These are phyloP conservation scores for Teunomyces panamensis DNA, from an alignment of 805 yeast genomes.

Conservation along the genomic window DNA sequence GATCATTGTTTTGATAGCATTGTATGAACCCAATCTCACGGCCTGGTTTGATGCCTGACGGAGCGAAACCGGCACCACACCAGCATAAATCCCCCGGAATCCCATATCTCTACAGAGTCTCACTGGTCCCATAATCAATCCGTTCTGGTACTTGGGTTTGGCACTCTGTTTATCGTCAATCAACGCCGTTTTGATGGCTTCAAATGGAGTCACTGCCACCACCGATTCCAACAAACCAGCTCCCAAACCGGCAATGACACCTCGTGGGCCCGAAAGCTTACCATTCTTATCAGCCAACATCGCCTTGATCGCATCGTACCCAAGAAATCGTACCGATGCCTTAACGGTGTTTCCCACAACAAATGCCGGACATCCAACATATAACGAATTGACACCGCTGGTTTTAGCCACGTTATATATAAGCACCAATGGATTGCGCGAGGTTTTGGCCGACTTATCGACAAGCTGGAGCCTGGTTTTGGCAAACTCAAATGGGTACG, in stretches of 20 bases:
- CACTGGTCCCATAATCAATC: constrained; percentile 59
- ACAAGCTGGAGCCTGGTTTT: constrained; percentile 87
- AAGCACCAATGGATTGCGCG: constrained; percentile 81
- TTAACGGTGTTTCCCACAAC: constrained; percentile 95
- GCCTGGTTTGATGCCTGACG: constrained; percentile 96
- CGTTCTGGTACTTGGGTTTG: constrained; percentile 73
- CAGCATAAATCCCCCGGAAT: constrained; percentile 78
- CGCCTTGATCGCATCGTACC: constrained; percentile 83
- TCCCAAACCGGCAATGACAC: constrained; percentile 95
- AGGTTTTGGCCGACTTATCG: constrained; percentile 58
- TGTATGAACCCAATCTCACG: constrained; percentile 90
- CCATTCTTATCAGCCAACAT: constrained; percentile 80
- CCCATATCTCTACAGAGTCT: constrained; percentile 75
- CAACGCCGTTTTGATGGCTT: constrained; percentile 91
- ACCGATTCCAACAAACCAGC: constrained; percentile 93
- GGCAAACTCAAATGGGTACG: constrained; percentile 97
- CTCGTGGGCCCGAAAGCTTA: constrained; percentile 82
- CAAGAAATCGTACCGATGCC: constrained; percentile 92
- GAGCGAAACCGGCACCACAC: constrained; percentile 86
- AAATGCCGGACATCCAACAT: constrained; percentile 95
- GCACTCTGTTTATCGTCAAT: constrained; percentile 86
- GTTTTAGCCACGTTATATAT: constrained; percentile 70
- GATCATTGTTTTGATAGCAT: constrained; percentile 74
- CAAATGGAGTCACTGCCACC: constrained; percentile 94
- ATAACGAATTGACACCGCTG: constrained; percentile 77